These are phyloP conservation scores for Geranomyces michiganensis DNA, from an alignment of 192 early-diverging fungal genomes.

Conservation along the genomic window DNA sequence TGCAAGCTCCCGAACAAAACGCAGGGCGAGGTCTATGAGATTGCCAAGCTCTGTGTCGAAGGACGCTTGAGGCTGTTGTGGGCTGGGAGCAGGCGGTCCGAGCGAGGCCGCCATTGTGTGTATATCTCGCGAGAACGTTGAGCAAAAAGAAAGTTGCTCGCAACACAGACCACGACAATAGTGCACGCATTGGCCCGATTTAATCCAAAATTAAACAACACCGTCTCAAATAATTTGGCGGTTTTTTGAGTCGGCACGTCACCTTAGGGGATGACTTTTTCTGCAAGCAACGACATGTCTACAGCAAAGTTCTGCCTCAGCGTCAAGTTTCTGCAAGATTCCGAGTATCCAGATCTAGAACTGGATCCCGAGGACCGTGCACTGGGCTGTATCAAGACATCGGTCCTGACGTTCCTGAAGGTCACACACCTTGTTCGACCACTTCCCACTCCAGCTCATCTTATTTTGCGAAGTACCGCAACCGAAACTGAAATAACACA, in stretches of 20 bases:
- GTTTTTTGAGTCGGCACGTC: too few relatives aligned
- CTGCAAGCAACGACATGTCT: too few relatives aligned
- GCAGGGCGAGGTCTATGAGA: slow-evolving; percentile 15
- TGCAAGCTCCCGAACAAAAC: slow-evolving; percentile 5
- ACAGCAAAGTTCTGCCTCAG: background rate
- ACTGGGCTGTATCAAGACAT: background rate
- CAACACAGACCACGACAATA: too few relatives aligned
- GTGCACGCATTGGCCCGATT: too few relatives aligned
- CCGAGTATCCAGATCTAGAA: slow-evolving; percentile 14
- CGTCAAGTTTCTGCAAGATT: slow-evolving; percentile 1
- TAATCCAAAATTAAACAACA: too few relatives aligned
- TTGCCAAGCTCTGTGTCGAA: background rate
- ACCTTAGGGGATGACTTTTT: too few relatives aligned
- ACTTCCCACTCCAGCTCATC: slow-evolving; percentile 6
- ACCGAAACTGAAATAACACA: slow-evolving; percentile 8
- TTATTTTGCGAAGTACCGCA: slow-evolving; percentile 8
- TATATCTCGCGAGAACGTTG: too few relatives aligned
- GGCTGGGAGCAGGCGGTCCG: background rate
- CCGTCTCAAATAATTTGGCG: too few relatives aligned
- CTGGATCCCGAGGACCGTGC: slow-evolving; percentile 2
- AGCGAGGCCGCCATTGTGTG: too few relatives aligned
- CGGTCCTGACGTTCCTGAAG: slow-evolving; percentile 3
- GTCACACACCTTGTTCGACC: slow-evolving; percentile 7
- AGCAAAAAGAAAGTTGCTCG: too few relatives aligned
- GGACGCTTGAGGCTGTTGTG: background rate